Conservation (phyloP, 371 early-diverging fungal genomes). For the Batrachochytrium dendrobatidis region DNA sequence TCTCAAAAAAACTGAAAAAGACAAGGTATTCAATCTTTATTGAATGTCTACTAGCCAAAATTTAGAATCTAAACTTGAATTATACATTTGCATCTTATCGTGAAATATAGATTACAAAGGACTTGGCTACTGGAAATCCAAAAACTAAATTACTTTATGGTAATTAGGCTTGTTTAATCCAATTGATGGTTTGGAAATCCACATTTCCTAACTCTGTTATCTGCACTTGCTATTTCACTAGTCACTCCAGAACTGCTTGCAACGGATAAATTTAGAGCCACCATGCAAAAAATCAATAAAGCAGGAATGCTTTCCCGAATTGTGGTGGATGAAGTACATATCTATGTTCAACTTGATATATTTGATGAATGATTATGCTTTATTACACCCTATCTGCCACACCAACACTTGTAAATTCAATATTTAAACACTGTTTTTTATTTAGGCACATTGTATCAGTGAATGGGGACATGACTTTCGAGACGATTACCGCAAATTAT, state of each 20-base stretch:
- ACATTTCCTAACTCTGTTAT: neutral
- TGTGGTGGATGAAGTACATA: constrained; percentile 35
- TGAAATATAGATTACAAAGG: constrained; percentile 18
- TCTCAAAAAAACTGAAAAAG: constrained; percentile 19
- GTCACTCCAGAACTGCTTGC: constrained; percentile 45
- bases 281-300: constrained; percentile 16
- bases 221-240: neutral
- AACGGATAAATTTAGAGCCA: constrained; percentile 24
- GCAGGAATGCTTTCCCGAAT: constrained; percentile 27
- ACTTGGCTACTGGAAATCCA: constrained; percentile 20
- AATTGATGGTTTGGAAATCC: neutral
- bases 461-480: constrained; percentile 39
- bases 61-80: neutral
- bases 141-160: constrained; percentile 35
- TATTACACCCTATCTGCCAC: no score
- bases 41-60: neutral
- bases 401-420: no score
- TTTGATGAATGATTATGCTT: neutral
- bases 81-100: neutral
- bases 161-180: constrained; percentile 2
- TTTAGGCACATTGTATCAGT: constrained; percentile 39
- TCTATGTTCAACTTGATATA: neutral
- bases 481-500: constrained; percentile 19
- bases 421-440: no score
- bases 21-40: no score